Evolutionary conservation across 163 green algal genomes (phyloP), one percentile per base, ranked within the genome.

Genomic region (Scenedesmus sp.): DNA sequence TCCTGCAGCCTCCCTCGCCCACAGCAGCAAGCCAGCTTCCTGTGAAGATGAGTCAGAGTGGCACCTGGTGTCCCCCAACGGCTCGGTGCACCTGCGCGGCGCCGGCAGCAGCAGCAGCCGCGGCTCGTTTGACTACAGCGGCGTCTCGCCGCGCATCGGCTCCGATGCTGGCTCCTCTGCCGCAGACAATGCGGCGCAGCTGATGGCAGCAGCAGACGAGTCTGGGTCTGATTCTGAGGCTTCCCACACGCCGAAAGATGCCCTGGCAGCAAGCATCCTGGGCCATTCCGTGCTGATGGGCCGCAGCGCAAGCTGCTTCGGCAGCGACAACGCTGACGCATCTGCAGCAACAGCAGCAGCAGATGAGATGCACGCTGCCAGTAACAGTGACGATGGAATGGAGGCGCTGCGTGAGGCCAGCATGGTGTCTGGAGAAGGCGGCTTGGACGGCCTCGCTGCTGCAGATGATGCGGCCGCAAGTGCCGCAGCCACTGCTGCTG

Each of bases 21-120:
- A 20, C 16, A 23, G 46, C 34, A 66, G 83, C 57, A 46, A 79
- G 70, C 70, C 70, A 12, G 26, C 81, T 2, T 73, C 56, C 23
- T 59, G 87, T 26, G 85, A 83, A 1, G 85, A 90, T 67, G 88
- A 92, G 81, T 62, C 16, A 0, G 84, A 88, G 26, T 92, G 88
- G 88, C 88, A 92, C 64, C 62, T 92, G 74, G 88, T 92, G 81
- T 92, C 88, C 20, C 88, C 81, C 18, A 23, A n/a, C 60, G 55
- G 81, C 10, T 92, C 88, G 23, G 88, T 89, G 62, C 76, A 16
- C 10, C 77, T 85, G 77, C 77, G 15, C 54, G 70, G 70, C 4
- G 62, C 46, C 56, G 12, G n/a, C 70, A 62, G 64, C 85, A 90
- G 56, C 73, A 76, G 54, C 12, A 59, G 88, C 16, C 60, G 79